These are phyloP conservation scores for Polyporus tsugae DNA, from an alignment of 1,284 basidiomycete genomes.

Conservation along the genomic window DNA sequence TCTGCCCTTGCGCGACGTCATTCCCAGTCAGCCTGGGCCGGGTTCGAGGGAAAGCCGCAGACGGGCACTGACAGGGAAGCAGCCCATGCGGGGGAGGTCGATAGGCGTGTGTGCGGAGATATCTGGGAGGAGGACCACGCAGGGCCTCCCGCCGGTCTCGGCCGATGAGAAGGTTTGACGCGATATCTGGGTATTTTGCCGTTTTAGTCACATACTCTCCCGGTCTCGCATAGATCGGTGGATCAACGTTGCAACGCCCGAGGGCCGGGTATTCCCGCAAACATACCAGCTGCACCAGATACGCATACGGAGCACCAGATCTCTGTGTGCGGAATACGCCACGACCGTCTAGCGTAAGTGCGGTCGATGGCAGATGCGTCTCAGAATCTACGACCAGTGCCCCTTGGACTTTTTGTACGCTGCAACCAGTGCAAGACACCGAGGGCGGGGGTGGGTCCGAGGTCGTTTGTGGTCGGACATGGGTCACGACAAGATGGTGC, in stretches of 20 bases:
- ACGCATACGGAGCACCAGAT: slow-evolving; percentile 3
- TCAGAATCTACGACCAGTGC: neutral
- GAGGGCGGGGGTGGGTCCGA: neutral
- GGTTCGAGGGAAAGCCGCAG: slow-evolving; percentile 6
- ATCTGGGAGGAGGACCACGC: neutral
- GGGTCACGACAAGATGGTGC: slow-evolving; percentile 9
- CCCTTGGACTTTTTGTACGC: neutral
- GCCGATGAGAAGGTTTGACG: slow-evolving; percentile 9
- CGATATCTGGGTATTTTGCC: slow-evolving; percentile 1
- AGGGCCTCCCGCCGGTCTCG: slow-evolving; percentile 10
- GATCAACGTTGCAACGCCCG: neutral
- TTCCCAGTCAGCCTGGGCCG: slow-evolving; percentile 8
- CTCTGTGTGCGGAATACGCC: neutral
- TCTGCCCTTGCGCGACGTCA: neutral
- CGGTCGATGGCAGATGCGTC: neutral
- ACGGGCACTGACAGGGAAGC: neutral
- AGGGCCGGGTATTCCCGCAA: slow-evolving; percentile 3
- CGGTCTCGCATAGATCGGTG: slow-evolving; percentile 1
- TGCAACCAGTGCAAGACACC: neutral
- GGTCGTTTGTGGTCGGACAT: neutral
- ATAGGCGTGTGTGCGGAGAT: slow-evolving; percentile 2
- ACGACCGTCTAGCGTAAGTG: neutral
- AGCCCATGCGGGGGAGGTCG: slow-evolving; percentile 3
- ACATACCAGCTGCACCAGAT: slow-evolving; percentile 4
- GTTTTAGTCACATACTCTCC: neutral